Evolutionary conservation across 148 eudicot species (phyloP), one percentile per base, ranked within the genome.

Genomic region (Amaranthus palmeri): DNA sequence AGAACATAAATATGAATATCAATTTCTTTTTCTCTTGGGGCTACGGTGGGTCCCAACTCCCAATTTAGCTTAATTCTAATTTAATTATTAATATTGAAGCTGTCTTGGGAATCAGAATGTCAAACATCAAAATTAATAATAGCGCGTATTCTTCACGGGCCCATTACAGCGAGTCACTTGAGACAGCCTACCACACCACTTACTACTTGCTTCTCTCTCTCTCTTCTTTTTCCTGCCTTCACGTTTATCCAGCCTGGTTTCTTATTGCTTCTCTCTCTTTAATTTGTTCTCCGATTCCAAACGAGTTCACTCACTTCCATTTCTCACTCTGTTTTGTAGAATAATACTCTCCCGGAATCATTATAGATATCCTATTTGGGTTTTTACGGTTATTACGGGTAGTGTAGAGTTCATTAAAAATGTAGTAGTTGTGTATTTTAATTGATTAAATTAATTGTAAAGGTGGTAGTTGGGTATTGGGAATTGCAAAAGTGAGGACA

Each of bases 191-290:
- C 10, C 9, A 0, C 52, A 53, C 67, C 15, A 9, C 46, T 36
- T 54, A 4, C 51, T n/a, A 40, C 43, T 6, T 6, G 10, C 3
- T 8, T 11, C 1, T 42, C 46, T 54, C 18, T 42, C 61, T 66
- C 61, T 25, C 51, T 17, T 10, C 2, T 55, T 59, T 54, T 75
- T 14, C 17, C 61, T 51, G 43, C 5, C 11, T 11, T 65, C 74
- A 76, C 79, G 79, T 70, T 69, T 11, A 36, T 62, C 73, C 74
- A 68, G 81, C 10, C 77, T 78, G 72, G 61, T 62, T 40, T 69
- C 36, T 62, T 15, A 72, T 72, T 73, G 70, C 65, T 67, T 72
- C 11, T n/a, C 56, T 69, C 69, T 54, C 61, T 48, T 52, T 63
- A 67, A 45, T 70, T 7, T 41, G 52, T 12, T 17, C 48, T 12